Evolutionary conservation across 768 basidiomycete species (phyloP), one percentile per base, ranked within the genome.

Genomic region (Phaffia tasmanica): DNA sequence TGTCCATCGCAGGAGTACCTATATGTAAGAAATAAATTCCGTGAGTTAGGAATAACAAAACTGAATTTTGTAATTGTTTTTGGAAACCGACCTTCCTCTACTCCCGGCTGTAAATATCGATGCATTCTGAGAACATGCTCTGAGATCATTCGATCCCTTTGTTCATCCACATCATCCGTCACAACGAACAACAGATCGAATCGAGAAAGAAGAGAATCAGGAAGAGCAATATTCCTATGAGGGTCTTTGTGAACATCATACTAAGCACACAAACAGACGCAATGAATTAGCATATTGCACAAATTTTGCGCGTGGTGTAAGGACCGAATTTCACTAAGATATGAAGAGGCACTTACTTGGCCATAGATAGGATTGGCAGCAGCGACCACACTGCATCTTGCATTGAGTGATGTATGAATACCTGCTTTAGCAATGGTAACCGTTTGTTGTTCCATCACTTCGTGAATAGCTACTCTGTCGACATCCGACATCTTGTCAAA

Each of bases 401-500:
- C 95, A 76, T 99, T 99, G 72, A 99, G 81, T 75, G 88, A 92
- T 0, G 95, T 99, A 74, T 98, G 95, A 71, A 99, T 99, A 66
- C 95, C 95, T 16, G 95, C 95, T 74, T 99, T 99, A 57, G 95
- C 95, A 70, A 99, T 99, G 11, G 95, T 98, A 57, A 99, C 94
- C 0, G 95, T 99, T 75, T 99, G 95, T 76, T 97, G 94, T 75
- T 98, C 95, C 95, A 99, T 99, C 74, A 98, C 95, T 83, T 99
- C 95, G 78, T 99, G 95, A 73, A 99, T 99, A 46, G 95, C 94
- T 23, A 98, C 94, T 71, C 95, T 85, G 79, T 99, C 95, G 71
- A 98, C 83, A 74, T 99, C 95, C 30, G 90, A 93, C 95, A 99
- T 98, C 77, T 99, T 99, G 82, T 99, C 95, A 74, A 99, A 99